A percentile compares a stretch with the other conserved stretches of the same genome.
Conservation (phyloP, 1,284 basidiomycete species). For the Schizophyllum commune region DNA sequence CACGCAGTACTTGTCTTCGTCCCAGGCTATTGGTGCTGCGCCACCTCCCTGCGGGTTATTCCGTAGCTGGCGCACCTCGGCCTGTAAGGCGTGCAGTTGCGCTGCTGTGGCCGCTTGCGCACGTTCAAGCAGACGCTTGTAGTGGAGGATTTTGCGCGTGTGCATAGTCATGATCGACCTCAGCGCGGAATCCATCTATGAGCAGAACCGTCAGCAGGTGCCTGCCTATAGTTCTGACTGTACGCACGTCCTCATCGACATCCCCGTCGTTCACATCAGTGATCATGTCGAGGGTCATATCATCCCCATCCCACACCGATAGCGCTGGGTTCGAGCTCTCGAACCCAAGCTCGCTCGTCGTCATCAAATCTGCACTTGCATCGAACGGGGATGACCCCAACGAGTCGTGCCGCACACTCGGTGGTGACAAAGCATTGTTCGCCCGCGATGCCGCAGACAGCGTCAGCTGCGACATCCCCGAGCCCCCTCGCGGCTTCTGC, state of each 20-base stretch:
- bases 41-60: constrained; percentile 5
- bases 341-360: neutral
- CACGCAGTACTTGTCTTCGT: constrained; percentile 40
- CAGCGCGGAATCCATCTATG: neutral
- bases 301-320: neutral
- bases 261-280: neutral
- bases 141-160: constrained; percentile 56
- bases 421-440: neutral
- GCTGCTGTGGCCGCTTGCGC: constrained; percentile 68
- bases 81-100: constrained; percentile 73
- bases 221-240: too few relatives aligned
- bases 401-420: neutral
- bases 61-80: constrained; percentile 55
- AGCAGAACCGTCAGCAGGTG: too few relatives aligned
- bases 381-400: neutral
- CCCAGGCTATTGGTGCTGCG: constrained; percentile 11
- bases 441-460: neutral
- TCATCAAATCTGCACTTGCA: neutral
- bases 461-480: neutral
- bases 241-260: neutral
- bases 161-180: constrained; percentile 32
- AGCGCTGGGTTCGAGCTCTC: neutral
- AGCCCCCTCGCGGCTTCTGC: neutral
- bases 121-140: constrained; percentile 69
- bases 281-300: neutral